Conservation (phyloP, 371 early-diverging fungal genomes). For the Mortierella sp. region DNA sequence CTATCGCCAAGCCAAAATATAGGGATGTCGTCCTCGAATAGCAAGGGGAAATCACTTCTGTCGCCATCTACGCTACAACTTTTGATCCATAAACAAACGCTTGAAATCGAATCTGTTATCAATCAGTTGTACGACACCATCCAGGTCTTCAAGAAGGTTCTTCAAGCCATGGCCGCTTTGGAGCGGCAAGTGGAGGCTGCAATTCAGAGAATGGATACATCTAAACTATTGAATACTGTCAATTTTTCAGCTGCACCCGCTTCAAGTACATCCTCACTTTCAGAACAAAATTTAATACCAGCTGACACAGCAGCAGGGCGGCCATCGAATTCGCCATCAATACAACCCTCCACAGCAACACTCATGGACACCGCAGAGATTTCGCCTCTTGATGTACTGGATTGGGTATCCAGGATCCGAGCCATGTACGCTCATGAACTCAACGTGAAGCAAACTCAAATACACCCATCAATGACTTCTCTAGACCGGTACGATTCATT, state of each 20-base stretch:
- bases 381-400: constrained; percentile 41
- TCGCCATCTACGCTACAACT: constrained; percentile 30
- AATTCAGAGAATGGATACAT: constrained; percentile 33
- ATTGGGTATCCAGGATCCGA: constrained; percentile 46
- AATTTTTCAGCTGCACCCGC: not conserved
- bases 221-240: constrained; percentile 14
- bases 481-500: constrained; percentile 40
- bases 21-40: not conserved
- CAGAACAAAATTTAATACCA: not conserved
- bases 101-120: constrained; percentile 44
- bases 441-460: constrained; percentile 36
- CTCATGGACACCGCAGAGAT: constrained; percentile 45
- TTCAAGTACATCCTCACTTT: not conserved
- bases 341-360: constrained; percentile 2
- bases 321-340: constrained; percentile 1
- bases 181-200: constrained; percentile 40
- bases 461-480: constrained; percentile 28
- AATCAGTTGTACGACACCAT: constrained; percentile 37
- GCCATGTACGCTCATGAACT: constrained; percentile 47
- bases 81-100: constrained; percentile 43
- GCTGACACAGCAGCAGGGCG: not conserved
- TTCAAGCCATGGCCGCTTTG: constrained; percentile 32
- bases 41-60: constrained; percentile 11
- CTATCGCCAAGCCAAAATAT: not conserved
- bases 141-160: constrained; percentile 28